Percentiles rank a stretch among this genome's conserved stretches.
Conservation (phyloP, 345 rosid genomes). For the Salix koriyanagi region DNA sequence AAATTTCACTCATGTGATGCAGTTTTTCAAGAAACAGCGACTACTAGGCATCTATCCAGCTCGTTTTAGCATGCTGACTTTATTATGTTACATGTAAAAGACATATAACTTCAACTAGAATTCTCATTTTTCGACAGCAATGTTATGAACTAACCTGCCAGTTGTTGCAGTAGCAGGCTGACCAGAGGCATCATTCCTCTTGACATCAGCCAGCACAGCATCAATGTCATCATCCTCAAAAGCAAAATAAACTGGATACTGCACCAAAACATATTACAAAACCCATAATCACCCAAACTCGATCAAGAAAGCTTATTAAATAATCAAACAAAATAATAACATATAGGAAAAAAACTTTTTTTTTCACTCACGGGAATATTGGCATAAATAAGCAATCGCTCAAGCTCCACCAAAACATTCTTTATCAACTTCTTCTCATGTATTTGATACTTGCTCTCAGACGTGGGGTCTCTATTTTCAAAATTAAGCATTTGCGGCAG, state of each 20-base stretch:
- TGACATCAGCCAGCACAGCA: conserved; percentile 71
- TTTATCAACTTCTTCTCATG: conserved; percentile 41
- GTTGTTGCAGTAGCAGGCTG: conserved; percentile 94
- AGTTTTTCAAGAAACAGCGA: conserved; percentile 1
- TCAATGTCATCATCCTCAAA: conserved; percentile 84
- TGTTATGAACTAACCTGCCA: conserved; percentile 71
- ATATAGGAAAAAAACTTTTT: neutral
- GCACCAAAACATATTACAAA: conserved; percentile 17
- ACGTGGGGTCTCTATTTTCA: conserved; percentile 30
- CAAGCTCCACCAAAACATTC: conserved; percentile 52
- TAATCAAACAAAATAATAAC: neutral
- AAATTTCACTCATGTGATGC: neutral
- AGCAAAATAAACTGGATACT: conserved; percentile 96
- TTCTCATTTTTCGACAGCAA: conserved; percentile 2
- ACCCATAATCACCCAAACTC: neutral
- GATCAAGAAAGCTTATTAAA: neutral
- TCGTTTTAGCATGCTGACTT: neutral
- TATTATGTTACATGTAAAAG: neutral
- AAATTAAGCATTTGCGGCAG: conserved; percentile 68
- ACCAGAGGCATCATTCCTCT: conserved; percentile 80
- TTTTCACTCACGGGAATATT: conserved; percentile 74
- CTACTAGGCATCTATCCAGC: neutral
- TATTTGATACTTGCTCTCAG: conserved; percentile 12
- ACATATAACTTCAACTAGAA: neutral
- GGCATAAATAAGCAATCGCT: conserved; percentile 63